Evolutionary conservation across 106 monocot genomes (phyloP).

Genomic region (Xerophyta viscosa): DNA sequence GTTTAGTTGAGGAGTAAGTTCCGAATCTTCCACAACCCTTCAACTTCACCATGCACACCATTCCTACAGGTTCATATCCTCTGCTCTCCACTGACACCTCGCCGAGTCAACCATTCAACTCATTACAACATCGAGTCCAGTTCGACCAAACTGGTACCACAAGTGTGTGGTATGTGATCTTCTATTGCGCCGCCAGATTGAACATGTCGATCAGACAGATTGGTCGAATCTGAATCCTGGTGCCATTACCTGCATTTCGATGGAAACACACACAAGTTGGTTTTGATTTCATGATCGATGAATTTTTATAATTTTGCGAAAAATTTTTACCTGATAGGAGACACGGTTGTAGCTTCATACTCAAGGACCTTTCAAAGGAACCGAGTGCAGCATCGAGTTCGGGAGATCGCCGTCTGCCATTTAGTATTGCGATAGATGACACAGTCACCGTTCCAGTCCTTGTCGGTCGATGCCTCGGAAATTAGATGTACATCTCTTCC

Average conservation of each 20-base stretch:
- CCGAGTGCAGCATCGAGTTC: conserved; percentile 22
- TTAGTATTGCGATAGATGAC: conserved; percentile 34
- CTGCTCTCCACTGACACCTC: neutral
- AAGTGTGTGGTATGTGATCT: conserved; percentile 43
- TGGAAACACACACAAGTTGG: neutral
- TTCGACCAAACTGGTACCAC: conserved; percentile 1
- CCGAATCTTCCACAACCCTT: conserved; percentile 86
- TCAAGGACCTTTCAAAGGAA: conserved; percentile 75
- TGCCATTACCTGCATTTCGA: conserved; percentile 47
- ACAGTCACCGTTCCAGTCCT: conserved; percentile 71
- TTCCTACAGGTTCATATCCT: conserved; percentile 9
- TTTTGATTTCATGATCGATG: no score
- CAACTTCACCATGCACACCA: conserved; percentile 60
- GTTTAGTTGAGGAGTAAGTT: conserved; percentile 54
- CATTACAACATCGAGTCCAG: conserved; percentile 3
- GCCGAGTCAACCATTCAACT: neutral
- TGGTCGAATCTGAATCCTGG: conserved; percentile 57
- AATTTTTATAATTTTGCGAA: no score
- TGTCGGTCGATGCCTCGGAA: conserved; percentile 48
- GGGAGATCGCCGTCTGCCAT: conserved; percentile 39
- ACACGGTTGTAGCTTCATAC: conserved; percentile 54
- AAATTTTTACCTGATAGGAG: conserved; percentile 61
- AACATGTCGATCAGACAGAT: conserved; percentile 80
- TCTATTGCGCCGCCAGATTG: conserved; percentile 84
- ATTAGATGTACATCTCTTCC: conserved; percentile 74